These are phyloP conservation scores for Gyromitra esculenta DNA, from an alignment of 2,329 filamentous ascomycete species.

Conservation along the genomic window DNA sequence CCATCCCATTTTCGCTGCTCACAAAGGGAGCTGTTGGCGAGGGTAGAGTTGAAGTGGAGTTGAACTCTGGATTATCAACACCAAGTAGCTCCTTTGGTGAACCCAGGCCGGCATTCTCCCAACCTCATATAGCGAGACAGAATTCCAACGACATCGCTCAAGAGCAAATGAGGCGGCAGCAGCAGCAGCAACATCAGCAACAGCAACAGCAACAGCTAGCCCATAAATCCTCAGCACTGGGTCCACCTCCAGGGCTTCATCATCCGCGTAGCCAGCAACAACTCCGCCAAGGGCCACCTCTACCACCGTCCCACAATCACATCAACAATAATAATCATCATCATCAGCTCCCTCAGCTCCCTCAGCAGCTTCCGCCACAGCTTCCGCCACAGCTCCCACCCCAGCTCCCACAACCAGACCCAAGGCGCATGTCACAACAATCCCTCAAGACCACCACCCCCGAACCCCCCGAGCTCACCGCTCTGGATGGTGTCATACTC, in stretches of 20 bases:
- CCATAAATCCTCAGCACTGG: conserved; percentile 39
- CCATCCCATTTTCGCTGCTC: conserved; percentile 6
- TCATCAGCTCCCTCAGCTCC: conserved; percentile 51
- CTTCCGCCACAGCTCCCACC: conserved; percentile 34
- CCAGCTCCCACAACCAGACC: conserved; percentile 50
- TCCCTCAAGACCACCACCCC: conserved; percentile 44
- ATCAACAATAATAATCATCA: conserved; percentile 53
- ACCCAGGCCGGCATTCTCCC: conserved; percentile 39
- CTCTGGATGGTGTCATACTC: conserved; percentile 88
- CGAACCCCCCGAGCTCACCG: conserved; percentile 72
- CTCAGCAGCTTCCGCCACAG: conserved; percentile 54
- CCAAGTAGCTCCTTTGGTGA: conserved; percentile 42
- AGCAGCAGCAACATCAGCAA: conserved; percentile 54
- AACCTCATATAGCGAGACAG: conserved; percentile 51
- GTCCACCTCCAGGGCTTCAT: conserved; percentile 52
- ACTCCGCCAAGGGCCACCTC: conserved; percentile 39
- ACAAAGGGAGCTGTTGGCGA: conserved; percentile 38
- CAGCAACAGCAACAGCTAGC: conserved; percentile 51
- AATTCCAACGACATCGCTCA: conserved; percentile 53
- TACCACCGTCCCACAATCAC: conserved; percentile 49
- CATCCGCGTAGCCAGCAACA: conserved; percentile 50
- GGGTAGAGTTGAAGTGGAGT: conserved; percentile 46
- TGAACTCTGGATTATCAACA: conserved; percentile 44
- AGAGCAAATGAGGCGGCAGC: conserved; percentile 54
- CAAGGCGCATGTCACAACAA: conserved; percentile 32